Base-by-base conservation (phyloP, 495 filamentous ascomycete species). In the Aspergillus avenaceus region DNA sequence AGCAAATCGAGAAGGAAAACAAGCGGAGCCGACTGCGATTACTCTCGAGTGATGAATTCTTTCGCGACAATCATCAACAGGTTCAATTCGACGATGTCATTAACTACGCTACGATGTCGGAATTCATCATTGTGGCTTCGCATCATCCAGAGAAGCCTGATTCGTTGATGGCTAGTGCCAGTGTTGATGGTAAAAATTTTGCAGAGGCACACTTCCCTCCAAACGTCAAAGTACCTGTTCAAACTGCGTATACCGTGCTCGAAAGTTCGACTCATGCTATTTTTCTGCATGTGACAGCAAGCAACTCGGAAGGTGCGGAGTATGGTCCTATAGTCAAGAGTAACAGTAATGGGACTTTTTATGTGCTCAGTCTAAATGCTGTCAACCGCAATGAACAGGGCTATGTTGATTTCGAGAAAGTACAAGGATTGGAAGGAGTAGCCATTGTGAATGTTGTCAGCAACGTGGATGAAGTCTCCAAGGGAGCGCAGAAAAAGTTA, bases 291-390 rank as follows among this genome's bases (percentile, higher is more conserved):
- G 91, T 97, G 13, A 88, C 84, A 3, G 85, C 88, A 41, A 84
- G 84, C 49, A 74, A 72, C 22, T 67, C 69, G 7, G 58, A 72
- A 21, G 83, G 76, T 3, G 78, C 76, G 27, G 81, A 84, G 46
- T 90, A 86, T 54, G 93, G 93, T n/a, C 82, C 83, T 21, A 84
- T 99, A 45, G 78, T 99, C 61, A 97, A 97, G 78, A 95, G 90
- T 57, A 99, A 99, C 69, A 96, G 88, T 58, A 97, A 97, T 61
- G 93, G 93, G 29, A 97, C 93, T 0, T 91, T 86, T 2, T 99
- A 97, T 56, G 88, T 95, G 18, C 71, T 91, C 42, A 91, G 86
- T 65, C 70, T 92, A 8, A 69, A 78, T 41, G 79, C 77, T 0
- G 87, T 97, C 56, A 96, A 96, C 65, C 78, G 86, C 47, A 82